Percentiles rank a stretch among this genome's conserved stretches.
Evolutionary conservation across 2,329 filamentous ascomycete species (phyloP).

Genomic region (Alternaria ventricosa): DNA sequence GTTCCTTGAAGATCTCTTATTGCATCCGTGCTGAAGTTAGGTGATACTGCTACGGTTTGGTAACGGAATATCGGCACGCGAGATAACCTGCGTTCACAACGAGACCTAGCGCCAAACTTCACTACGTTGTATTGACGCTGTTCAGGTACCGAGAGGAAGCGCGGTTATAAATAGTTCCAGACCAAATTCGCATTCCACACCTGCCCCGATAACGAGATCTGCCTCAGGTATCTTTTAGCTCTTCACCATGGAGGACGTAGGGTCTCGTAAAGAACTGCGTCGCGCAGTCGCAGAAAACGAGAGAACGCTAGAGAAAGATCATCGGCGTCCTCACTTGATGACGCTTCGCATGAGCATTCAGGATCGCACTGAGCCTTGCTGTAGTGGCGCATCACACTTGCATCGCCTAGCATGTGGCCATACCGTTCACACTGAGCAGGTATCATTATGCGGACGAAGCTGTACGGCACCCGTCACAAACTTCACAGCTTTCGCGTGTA

Average conservation of each 20-base stretch:
- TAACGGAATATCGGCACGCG: background rate
- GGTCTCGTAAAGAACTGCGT: background rate
- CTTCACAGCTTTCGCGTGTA: background rate
- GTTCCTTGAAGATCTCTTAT: background rate
- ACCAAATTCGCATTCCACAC: background rate
- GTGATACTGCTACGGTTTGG: background rate
- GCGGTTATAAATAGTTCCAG: background rate
- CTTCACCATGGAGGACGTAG: background rate
- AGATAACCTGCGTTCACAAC: background rate
- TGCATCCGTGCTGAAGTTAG: background rate
- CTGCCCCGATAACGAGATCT: accelerated
- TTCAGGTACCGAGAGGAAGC: background rate
- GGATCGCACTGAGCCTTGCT: background rate
- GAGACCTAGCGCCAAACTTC: background rate
- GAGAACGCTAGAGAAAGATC: background rate
- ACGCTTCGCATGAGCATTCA: background rate
- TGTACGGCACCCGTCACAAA: background rate
- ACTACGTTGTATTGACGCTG: background rate
- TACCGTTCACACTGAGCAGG: background rate
- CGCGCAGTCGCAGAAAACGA: background rate
- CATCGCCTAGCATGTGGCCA: background rate
- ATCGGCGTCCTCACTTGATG: background rate
- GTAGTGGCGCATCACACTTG: background rate
- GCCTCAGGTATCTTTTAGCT: background rate
- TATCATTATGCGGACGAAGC: background rate